Conservation (phyloP, 78 protist species). For the Dictyostelium firmibasis region DNA sequence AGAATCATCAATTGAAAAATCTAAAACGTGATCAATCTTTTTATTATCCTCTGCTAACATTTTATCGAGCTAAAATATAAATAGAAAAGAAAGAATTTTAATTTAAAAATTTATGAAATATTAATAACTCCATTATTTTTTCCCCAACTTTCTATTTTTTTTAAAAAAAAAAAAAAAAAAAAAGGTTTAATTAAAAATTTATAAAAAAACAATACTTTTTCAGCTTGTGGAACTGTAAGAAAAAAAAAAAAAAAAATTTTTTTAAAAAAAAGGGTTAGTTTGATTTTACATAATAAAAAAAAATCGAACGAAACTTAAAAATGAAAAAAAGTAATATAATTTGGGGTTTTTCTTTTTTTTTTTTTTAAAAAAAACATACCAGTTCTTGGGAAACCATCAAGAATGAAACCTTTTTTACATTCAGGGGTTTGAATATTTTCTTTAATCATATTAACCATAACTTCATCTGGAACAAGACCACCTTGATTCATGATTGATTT, state of each 20-base stretch:
- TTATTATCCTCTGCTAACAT: slow-evolving; percentile 77
- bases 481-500: slow-evolving; percentile 96
- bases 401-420: slow-evolving; percentile 94
- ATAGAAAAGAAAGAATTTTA: neutral
- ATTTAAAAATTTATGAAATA: neutral
- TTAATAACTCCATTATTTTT: neutral
- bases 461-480: slow-evolving; percentile 91
- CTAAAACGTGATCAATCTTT: slow-evolving; percentile 84
- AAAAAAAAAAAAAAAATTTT: neutral
- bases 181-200: neutral
- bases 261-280: neutral
- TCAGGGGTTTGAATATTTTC: slow-evolving; percentile 89
- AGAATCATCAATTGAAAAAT: slow-evolving; percentile 89
- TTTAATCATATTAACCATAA: slow-evolving; percentile 89
- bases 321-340: too few species aligned
- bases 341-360: too few species aligned
- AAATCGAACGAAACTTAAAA: neutral
- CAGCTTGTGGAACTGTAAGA: slow-evolving; percentile 90
- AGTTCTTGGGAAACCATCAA: slow-evolving; percentile 99
- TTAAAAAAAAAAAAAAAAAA: neutral
- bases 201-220: slow-evolving; percentile 45
- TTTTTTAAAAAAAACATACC: neutral
- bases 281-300: neutral
- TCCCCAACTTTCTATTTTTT: neutral
- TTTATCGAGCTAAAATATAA: slow-evolving; percentile 86